Base-by-base conservation (phyloP, 1,284 basidiomycete species). In the Volvariella surrecta region DNA sequence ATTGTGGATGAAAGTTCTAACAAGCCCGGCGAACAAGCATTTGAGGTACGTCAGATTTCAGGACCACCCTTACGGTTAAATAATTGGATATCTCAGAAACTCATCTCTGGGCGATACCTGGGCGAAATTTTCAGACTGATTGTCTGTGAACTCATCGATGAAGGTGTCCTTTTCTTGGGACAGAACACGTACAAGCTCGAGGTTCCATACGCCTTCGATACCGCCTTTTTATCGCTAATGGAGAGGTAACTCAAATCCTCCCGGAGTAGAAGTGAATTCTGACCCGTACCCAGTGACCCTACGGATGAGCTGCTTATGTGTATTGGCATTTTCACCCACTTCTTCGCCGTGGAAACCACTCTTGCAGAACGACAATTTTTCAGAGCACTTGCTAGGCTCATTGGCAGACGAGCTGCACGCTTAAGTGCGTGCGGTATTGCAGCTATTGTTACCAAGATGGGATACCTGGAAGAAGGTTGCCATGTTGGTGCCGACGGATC, bases 181-280 rank as follows among this genome's bases (percentile, higher is more conserved):
- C 95, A 98, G 67, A 91, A 93, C 65, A 96, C 94, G 1, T 96
- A 97, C 77, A 97, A 97, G 70, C 76, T 98, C 42, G 93, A 98
- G 65, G 89, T 80, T 54, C 76, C 91, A 4, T 93, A 95, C 61
- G 83, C 76, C 35, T 86, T 99, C 58, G 95, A 99, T 65, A 99
- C 95, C 1, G 95, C 95, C 1, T 97, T 98, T 73, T 70, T 99
- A 48, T 93, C 89, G 39, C 72, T 98, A 45, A 97, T 99, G 82
- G 95, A 98, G 68, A 87, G 82, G 82, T 84, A 51, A 42, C 66
- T 51, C 2, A 19, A 35, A n/a, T n/a, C n/a, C n/a, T n/a, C n/a
- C n/a, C n/a, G n/a, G n/a, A n/a, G n/a, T n/a, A n/a, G n/a, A n/a
- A n/a, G n/a, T n/a, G n/a, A n/a, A n/a, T n/a, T n/a, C 32, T 21